These are phyloP conservation scores for Corymbia maculata DNA, from an alignment of 345 rosid species.

Conservation along the genomic window DNA sequence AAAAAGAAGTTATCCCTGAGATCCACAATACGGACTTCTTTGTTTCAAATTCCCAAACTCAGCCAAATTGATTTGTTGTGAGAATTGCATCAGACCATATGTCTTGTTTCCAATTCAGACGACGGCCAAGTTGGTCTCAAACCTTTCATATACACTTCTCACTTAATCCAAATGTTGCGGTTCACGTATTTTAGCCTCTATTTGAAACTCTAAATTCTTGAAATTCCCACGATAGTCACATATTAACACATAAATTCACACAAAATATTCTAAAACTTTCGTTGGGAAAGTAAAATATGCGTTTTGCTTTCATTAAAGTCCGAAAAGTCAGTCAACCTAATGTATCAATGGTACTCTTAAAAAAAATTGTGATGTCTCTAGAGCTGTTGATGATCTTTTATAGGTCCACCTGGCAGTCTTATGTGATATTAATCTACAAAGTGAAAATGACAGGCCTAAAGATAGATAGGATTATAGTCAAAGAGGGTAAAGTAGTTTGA, in stretches of 20 bases:
- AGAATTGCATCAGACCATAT: no score
- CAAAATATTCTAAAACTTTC: not conserved
- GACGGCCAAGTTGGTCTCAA: not conserved
- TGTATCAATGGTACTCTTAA: not conserved
- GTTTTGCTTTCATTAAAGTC: not conserved
- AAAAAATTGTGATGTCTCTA: not conserved
- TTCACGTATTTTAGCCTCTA: not conserved
- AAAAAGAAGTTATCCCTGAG: no score
- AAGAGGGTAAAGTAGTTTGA: not conserved
- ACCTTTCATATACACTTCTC: not conserved
- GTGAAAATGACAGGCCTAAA: no score
- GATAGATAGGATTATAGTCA: not conserved
- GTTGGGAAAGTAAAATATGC: not conserved
- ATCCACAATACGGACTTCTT: rapidly evolving
- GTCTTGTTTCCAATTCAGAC: not conserved
- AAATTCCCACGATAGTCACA: not conserved
- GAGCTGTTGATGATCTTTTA: not conserved
- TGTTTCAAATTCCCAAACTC: no score
- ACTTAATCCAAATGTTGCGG: not conserved
- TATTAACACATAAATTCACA: no score
- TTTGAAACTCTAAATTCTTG: not conserved
- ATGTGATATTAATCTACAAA: not conserved
- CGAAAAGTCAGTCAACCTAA: not conserved
- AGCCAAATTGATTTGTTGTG: no score
- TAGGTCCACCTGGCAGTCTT: not conserved